Conservation (phyloP, 371 early-diverging fungal genomes). For the Paramicrosporidium saccamoebae region DNA sequence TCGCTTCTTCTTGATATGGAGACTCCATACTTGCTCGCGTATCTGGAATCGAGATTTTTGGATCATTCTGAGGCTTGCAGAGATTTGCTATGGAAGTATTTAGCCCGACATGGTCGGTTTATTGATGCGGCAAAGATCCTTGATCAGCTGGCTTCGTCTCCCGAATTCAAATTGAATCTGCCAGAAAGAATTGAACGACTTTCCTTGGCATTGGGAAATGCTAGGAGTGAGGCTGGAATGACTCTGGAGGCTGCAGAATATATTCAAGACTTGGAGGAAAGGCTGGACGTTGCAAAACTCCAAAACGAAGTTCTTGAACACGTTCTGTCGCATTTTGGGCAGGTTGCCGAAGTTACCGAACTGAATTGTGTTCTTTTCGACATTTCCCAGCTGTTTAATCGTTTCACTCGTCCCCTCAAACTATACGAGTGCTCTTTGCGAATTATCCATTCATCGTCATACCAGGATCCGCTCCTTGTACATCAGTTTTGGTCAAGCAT, state of each 20-base stretch:
- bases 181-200: slow-evolving; percentile 21
- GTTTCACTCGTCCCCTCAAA: slow-evolving; percentile 14
- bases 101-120: slow-evolving; percentile 18
- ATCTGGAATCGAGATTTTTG: slow-evolving; percentile 13
- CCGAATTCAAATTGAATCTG: slow-evolving; percentile 9
- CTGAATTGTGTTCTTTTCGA: slow-evolving; percentile 6
- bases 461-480: slow-evolving; percentile 11
- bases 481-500: slow-evolving; percentile 14
- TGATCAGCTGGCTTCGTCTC: slow-evolving; percentile 14
- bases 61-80: no score
- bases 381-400: slow-evolving; percentile 8
- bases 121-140: slow-evolving; percentile 23
- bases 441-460: slow-evolving; percentile 18
- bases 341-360: slow-evolving; percentile 3
- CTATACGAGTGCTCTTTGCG: slow-evolving; percentile 18
- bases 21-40: slow-evolving; percentile 23
- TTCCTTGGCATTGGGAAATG: slow-evolving; percentile 27
- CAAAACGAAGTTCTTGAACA: slow-evolving; percentile 11
- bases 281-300: slow-evolving; percentile 16
- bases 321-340: slow-evolving; percentile 3
- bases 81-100: slow-evolving; percentile 38
- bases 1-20: slow-evolving; percentile 7
- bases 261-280: slow-evolving; percentile 16
- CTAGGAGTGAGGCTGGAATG: slow-evolving; percentile 11
- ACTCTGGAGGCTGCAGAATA: slow-evolving; percentile 4